Conservation (phyloP, 2,329 filamentous ascomycete genomes). For the Pseudogymnoascus sp. region DNA sequence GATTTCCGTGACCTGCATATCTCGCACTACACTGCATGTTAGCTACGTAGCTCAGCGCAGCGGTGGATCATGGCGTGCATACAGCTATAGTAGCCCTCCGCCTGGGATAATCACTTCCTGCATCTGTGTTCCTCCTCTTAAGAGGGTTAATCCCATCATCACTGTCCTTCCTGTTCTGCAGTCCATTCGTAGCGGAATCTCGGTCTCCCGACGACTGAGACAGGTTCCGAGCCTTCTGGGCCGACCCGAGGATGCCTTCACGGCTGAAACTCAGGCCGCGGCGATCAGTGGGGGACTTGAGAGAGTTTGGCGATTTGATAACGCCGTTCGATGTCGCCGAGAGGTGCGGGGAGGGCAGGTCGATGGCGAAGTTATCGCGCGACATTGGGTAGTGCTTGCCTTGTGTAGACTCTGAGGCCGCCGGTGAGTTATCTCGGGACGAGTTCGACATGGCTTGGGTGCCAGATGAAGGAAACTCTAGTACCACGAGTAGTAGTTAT, state of each 20-base stretch:
- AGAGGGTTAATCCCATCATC: constrained; percentile 50
- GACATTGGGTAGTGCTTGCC: constrained; percentile 24
- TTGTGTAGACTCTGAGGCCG: constrained; percentile 19
- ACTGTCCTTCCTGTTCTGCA: constrained; percentile 34
- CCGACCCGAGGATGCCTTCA: constrained; percentile 45
- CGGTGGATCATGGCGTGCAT: constrained; percentile 28
- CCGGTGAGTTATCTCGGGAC: constrained; percentile 23
- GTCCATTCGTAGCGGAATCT: constrained; percentile 36
- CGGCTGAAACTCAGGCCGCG: constrained; percentile 44
- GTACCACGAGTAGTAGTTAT: constrained; percentile 1
- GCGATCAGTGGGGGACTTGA: constrained; percentile 44
- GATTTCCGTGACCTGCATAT: constrained; percentile 75
- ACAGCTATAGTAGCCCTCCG: constrained; percentile 59
- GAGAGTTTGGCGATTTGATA: constrained; percentile 22
- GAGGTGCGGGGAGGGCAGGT: constrained; percentile 22
- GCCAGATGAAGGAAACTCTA: neutral
- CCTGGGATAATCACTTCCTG: constrained; percentile 53
- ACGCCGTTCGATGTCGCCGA: constrained; percentile 12
- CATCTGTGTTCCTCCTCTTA: constrained; percentile 54
- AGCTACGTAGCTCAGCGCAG: constrained; percentile 10
- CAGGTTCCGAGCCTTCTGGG: constrained; percentile 46
- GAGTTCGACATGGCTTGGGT: constrained; percentile 23
- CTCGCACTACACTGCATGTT: constrained; percentile 50
- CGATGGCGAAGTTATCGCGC: constrained; percentile 24
- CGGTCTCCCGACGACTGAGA: constrained; percentile 45